Percentiles rank a stretch among this genome's conserved stretches.
These are phyloP conservation scores for Trichoderma oligosporum DNA, from an alignment of 2,329 filamentous ascomycete species.

Conservation along the genomic window DNA sequence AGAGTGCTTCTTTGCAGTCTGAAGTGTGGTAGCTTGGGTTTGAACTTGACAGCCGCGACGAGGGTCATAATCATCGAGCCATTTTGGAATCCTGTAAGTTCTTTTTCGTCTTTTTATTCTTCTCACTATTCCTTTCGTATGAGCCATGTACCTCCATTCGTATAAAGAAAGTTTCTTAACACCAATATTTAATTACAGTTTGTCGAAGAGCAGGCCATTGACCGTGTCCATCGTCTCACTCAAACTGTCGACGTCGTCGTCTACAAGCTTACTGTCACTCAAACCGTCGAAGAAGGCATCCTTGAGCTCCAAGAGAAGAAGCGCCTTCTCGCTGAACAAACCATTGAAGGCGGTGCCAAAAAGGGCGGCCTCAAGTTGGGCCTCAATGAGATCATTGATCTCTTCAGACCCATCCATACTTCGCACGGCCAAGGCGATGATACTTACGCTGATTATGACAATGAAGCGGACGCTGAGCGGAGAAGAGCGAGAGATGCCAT, in stretches of 20 bases:
- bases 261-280: slow-evolving; percentile 84
- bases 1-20: slow-evolving; percentile 88
- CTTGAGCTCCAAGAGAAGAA: slow-evolving; percentile 94
- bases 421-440: not conserved
- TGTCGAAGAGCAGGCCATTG: slow-evolving; percentile 97
- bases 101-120: not conserved
- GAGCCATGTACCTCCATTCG: not conserved
- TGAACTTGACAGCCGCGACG: slow-evolving; percentile 91
- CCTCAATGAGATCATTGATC: slow-evolving; percentile 86
- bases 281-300: slow-evolving; percentile 90
- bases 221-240: slow-evolving; percentile 96
- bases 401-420: slow-evolving; percentile 67
- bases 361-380: slow-evolving; percentile 76
- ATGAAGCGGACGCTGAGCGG: slow-evolving; percentile 20
- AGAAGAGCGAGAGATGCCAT: slow-evolving; percentile 25
- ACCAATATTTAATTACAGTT: slow-evolving; percentile 62
- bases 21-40: slow-evolving; percentile 85
- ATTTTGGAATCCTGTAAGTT: slow-evolving; percentile 89
- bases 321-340: slow-evolving; percentile 81
- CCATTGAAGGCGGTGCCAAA: slow-evolving; percentile 77
- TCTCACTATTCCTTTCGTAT: no score
- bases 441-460: slow-evolving; percentile 2
- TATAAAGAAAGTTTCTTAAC: no score
- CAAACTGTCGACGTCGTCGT: slow-evolving; percentile 93
- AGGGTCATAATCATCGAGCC: slow-evolving; percentile 93